A percentile compares a stretch with the other conserved stretches of the same genome.
Evolutionary conservation across 148 eudicot species (phyloP).

Genomic region (Limonium bicolor): DNA sequence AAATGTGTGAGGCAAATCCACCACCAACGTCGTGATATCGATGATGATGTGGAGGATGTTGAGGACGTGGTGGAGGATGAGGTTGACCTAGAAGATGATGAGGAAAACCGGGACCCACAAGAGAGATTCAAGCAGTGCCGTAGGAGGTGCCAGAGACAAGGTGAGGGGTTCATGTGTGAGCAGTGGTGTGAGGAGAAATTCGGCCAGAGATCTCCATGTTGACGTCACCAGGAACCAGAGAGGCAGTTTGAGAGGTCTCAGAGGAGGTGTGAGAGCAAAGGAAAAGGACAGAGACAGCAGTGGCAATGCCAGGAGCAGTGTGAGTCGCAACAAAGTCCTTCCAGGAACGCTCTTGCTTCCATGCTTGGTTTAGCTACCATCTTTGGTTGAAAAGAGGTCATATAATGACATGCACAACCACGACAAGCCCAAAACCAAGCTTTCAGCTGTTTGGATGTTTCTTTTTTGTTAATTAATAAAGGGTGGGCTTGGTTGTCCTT

Average conservation of each 20-base stretch:
- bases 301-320: slow-evolving; percentile 7
- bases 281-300: not conserved
- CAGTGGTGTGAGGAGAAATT: not conserved
- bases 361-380: too few relatives aligned
- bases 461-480: too few relatives aligned
- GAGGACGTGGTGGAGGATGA: not conserved
- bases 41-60: not conserved
- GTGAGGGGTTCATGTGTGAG: not conserved
- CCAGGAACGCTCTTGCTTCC: too few relatives aligned
- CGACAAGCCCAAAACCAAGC: too few relatives aligned
- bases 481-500: too few relatives aligned
- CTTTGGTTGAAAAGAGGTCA: too few relatives aligned
- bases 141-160: not conserved
- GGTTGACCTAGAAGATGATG: too few relatives aligned
- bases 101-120: too few relatives aligned
- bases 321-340: not conserved
- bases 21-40: not conserved
- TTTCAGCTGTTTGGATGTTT: too few relatives aligned
- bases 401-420: too few relatives aligned
- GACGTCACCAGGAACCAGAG: too few relatives aligned
- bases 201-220: not conserved
- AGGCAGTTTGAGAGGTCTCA: slow-evolving; percentile 1
- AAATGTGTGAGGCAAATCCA: not conserved
- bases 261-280: slow-evolving; percentile 4
- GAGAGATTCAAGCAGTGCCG: not conserved